Conservation (phyloP, 139 green algal species). For the Tetratostichococcus sp. region DNA sequence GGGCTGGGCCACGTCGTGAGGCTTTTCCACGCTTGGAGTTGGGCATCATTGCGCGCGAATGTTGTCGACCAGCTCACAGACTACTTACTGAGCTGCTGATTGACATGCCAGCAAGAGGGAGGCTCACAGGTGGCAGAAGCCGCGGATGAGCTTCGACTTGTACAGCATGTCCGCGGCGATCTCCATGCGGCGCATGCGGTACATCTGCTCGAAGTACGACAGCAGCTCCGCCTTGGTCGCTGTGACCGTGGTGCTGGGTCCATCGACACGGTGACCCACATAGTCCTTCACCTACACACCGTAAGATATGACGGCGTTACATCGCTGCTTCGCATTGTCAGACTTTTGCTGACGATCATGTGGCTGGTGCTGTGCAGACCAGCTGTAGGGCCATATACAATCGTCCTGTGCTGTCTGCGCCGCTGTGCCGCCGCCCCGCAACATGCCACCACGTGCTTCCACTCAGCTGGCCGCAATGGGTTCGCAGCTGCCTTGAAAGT, state of each 20-base stretch:
- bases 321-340: neutral
- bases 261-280: conserved; percentile 76
- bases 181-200: conserved; percentile 88
- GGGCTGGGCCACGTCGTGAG: too few species aligned
- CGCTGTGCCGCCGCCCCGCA: too few species aligned
- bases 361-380: neutral
- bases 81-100: too few species aligned
- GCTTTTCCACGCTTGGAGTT: too few species aligned
- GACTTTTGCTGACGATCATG: neutral
- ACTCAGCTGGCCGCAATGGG: too few species aligned
- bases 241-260: conserved; percentile 69
- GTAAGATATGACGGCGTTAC: too few species aligned
- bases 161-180: conserved; percentile 93
- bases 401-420: too few species aligned
- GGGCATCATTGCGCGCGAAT: too few species aligned
- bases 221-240: conserved; percentile 75
- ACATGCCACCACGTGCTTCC: too few species aligned
- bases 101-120: neutral
- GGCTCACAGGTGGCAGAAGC: conserved; percentile 95
- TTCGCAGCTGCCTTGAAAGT: too few species aligned
- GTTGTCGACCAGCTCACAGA: too few species aligned
- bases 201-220: conserved; percentile 79
- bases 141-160: conserved; percentile 92
- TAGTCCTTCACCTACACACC: conserved; percentile 53
- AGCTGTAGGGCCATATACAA: too few species aligned